Evolutionary conservation across 1,284 basidiomycete species (phyloP).

Genomic region (Malassezia brasiliensis): DNA sequence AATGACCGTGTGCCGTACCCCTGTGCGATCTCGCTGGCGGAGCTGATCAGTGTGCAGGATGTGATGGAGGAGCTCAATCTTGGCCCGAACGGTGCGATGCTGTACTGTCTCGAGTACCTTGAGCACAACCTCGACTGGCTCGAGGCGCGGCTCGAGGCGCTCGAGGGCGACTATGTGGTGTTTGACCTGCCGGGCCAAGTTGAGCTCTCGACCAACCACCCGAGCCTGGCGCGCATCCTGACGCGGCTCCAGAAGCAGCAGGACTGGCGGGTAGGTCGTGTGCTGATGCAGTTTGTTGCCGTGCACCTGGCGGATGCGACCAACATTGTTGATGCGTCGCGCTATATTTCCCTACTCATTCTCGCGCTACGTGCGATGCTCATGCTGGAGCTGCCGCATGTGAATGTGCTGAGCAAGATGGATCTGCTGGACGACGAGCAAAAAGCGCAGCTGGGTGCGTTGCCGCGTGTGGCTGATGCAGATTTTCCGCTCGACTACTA

Average conservation of each 20-base stretch:
- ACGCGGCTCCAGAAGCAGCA: constrained; percentile 63
- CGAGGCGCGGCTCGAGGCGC: constrained; percentile 54
- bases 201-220: constrained; percentile 88
- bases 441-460: constrained; percentile 21
- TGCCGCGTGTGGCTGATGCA: constrained; percentile 4
- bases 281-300: constrained; percentile 63
- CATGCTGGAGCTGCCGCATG: constrained; percentile 90
- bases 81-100: constrained; percentile 91
- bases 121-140: constrained; percentile 95
- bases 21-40: constrained; percentile 73
- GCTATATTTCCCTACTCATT: constrained; percentile 85
- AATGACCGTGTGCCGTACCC: constrained; percentile 83
- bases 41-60: constrained; percentile 75
- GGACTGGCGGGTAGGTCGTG: constrained; percentile 49
- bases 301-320: constrained; percentile 93
- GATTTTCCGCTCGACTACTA: constrained; percentile 97
- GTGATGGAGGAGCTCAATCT: constrained; percentile 76
- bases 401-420: constrained; percentile 94
- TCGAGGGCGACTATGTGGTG: constrained; percentile 60
- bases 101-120: constrained; percentile 95
- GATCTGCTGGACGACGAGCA: constrained; percentile 59
- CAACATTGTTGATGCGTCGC: constrained; percentile 88
- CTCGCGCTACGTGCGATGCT: constrained; percentile 91
- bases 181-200: constrained; percentile 98
- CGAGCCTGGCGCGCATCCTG: constrained; percentile 57